Evolutionary conservation across 257 asterid species (phyloP).

Genomic region (Ligustrum vulgare): DNA sequence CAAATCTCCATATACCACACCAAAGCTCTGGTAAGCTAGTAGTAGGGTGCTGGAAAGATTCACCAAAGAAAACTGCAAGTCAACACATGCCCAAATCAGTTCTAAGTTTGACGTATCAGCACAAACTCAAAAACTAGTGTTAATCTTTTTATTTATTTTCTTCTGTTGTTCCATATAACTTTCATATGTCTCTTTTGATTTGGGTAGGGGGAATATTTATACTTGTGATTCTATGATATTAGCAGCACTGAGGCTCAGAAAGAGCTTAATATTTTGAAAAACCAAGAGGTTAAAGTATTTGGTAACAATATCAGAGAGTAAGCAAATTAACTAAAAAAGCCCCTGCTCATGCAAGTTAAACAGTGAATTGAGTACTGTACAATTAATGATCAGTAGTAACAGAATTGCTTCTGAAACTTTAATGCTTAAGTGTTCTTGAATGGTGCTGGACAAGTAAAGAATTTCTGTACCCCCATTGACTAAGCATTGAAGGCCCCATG

Average conservation of each 20-base stretch:
- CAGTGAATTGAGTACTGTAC: not conserved
- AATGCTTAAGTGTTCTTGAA: not conserved
- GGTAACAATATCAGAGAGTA: not conserved
- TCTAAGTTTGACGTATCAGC: not conserved
- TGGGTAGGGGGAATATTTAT: not conserved
- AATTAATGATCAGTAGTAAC: not conserved
- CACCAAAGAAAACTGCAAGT: conserved; percentile 58
- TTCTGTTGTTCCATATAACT: too few species aligned
- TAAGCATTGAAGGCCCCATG: not conserved
- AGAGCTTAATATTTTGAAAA: conserved; percentile 1
- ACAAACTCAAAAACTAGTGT: not conserved
- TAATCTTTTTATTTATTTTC: not conserved
- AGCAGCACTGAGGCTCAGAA: conserved; percentile 2
- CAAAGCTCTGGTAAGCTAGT: conserved; percentile 89
- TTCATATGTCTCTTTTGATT: not conserved
- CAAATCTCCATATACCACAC: conserved; percentile 93
- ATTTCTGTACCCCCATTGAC: not conserved
- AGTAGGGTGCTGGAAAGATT: conserved; percentile 53
- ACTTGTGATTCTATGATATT: not conserved
- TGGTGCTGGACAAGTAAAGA: not conserved
- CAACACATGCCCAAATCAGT: conserved; percentile 26
- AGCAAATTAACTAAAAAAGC: not conserved
- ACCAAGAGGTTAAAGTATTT: not conserved
- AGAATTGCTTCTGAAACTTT: not conserved
- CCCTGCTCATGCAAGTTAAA: not conserved